phyloP scores from a whole-genome alignment of 148 eudicot species.

The Rhododendron ovatum region DNA sequence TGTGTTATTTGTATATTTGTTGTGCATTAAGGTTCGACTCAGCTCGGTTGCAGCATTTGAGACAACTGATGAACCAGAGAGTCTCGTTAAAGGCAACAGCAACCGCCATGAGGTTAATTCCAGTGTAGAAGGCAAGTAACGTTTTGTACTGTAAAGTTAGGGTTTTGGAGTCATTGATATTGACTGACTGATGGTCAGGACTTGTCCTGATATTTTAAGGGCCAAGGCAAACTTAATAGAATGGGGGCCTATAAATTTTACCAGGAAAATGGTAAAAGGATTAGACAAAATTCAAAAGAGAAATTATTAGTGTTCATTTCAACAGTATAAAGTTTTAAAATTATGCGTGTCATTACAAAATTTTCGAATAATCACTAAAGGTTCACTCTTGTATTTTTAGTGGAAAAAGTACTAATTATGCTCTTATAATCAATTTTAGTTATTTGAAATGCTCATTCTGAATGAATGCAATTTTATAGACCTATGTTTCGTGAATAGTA shows the following conservation, averaged over 20 bases:
- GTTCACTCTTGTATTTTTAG: neutral
- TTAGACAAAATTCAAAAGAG: neutral
- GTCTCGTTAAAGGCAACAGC: neutral
- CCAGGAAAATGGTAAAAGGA: neutral
- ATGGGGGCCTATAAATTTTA: neutral
- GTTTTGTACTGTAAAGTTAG: neutral
- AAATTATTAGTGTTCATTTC: neutral
- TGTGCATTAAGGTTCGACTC: constrained; percentile 16
- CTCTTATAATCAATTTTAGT: neutral
- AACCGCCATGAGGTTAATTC: neutral
- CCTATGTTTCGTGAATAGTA: neutral
- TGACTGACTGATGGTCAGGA: neutral
- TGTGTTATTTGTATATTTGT: neutral
- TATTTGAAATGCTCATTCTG: neutral
- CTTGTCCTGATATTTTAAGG: neutral
- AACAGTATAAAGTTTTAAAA: neutral
- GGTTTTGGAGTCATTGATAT: neutral
- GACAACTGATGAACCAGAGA: constrained; percentile 19
- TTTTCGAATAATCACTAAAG: neutral
- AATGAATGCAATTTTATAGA: too few relatives aligned
- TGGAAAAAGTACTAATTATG: neutral
- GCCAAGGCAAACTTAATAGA: neutral
- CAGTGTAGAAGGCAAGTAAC: constrained; percentile 13
- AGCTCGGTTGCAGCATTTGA: constrained; percentile 14
- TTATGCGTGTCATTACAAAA: neutral